Evolutionary conservation across 208 protist genomes (phyloP).

Genomic region (Naegleria lovaniensis): DNA sequence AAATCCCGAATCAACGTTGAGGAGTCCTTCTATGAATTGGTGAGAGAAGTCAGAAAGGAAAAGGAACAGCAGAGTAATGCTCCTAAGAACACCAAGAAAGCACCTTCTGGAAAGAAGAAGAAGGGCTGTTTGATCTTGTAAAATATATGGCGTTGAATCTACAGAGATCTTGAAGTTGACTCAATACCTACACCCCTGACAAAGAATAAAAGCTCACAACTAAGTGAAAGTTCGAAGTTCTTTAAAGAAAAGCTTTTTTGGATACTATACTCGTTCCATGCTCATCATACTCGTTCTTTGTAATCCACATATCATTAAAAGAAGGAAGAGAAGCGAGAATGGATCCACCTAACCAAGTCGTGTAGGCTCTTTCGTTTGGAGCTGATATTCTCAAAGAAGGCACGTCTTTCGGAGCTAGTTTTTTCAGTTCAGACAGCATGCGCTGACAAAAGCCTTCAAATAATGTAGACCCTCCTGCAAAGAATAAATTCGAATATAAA

Average conservation of each 20-base stretch:
- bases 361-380: constrained; percentile 55
- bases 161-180: background rate
- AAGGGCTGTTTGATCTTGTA: background rate
- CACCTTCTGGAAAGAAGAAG: background rate
- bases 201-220: too few relatives aligned
- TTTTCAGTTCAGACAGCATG: constrained; percentile 85
- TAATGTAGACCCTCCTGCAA: constrained; percentile 93
- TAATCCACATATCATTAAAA: constrained; percentile 45
- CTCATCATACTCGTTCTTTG: constrained; percentile 72
- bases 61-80: background rate
- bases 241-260: constrained; percentile 23
- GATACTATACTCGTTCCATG: constrained; percentile 60
- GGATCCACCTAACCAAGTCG: constrained; percentile 64
- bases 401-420: constrained; percentile 25
- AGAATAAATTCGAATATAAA: constrained; percentile 94
- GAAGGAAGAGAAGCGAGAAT: constrained; percentile 57
- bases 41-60: constrained; percentile 27
- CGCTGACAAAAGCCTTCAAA: constrained; percentile 88
- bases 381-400: background rate
- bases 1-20: constrained; percentile 22
- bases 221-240: too few relatives aligned
- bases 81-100: background rate
- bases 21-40: background rate
- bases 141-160: background rate
- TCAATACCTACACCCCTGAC: background rate